phyloP scores from a whole-genome alignment of 371 early-diverging fungal genomes.

The Mortierella sp. region DNA sequence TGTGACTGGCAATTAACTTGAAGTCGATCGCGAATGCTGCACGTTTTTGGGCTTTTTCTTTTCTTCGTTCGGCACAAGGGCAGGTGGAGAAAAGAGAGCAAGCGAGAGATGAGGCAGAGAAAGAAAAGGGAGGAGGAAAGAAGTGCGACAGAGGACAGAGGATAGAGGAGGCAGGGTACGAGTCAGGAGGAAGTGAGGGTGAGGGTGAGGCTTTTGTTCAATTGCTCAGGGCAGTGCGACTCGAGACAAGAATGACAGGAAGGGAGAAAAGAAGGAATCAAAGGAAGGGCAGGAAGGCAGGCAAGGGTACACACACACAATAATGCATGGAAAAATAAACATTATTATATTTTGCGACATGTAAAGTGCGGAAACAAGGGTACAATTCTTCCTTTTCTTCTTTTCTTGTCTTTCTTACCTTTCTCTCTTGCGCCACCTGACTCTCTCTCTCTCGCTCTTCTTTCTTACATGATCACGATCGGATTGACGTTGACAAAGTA shows the following conservation, averaged over 20 bases:
- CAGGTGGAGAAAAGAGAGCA: background rate
- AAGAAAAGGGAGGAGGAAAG: background rate
- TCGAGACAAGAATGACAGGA: background rate
- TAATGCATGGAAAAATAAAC: background rate
- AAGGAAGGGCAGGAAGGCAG: background rate
- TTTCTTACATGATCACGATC: background rate
- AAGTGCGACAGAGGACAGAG: background rate
- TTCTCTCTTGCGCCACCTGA: background rate
- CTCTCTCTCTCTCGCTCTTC: background rate
- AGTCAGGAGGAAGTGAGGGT: background rate
- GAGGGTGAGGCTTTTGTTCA: background rate
- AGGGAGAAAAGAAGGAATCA: background rate
- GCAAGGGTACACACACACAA: background rate
- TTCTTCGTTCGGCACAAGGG: background rate
- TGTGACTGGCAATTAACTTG: background rate
- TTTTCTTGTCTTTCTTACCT: background rate
- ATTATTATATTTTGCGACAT: background rate
- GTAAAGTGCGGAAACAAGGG: background rate
- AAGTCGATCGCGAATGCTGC: constrained; percentile 4
- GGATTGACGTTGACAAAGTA: background rate
- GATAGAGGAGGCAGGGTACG: background rate
- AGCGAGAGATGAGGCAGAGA: background rate
- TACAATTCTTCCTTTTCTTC: background rate
- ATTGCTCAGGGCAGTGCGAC: background rate
- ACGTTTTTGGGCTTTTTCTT: background rate